Conservation (phyloP, 2,329 filamentous ascomycete genomes). For the Trichoderma sp. region DNA sequence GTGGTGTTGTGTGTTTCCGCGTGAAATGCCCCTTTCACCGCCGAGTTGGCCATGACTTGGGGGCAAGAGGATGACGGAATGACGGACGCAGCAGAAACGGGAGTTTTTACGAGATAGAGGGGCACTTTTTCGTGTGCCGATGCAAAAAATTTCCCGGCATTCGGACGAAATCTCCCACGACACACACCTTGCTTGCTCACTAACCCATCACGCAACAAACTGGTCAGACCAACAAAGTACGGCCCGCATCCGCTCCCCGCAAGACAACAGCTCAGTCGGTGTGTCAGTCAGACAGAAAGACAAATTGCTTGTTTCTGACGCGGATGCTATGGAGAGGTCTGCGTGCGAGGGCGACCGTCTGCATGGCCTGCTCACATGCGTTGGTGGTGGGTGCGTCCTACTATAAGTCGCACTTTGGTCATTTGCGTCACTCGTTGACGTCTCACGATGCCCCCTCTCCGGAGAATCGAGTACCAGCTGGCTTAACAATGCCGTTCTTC, state of each 20-base stretch:
- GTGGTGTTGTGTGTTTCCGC: not conserved
- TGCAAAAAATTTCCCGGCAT: conserved; percentile 19
- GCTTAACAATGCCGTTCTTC: not conserved
- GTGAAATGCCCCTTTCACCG: not conserved
- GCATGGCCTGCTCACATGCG: conserved; percentile 15
- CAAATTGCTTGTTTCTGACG: not conserved
- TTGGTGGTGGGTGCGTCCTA: not conserved
- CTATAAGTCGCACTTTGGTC: not conserved
- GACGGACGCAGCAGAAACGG: not conserved
- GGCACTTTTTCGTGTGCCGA: conserved; percentile 10
- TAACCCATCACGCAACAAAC: conserved; percentile 9
- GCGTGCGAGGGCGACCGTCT: not conserved
- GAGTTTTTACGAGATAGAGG: not conserved
- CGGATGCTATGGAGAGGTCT: not conserved
- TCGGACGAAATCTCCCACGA: conserved; percentile 17
- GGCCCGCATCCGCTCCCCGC: conserved; percentile 15
- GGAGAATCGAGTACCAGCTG: not conserved
- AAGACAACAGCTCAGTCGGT: not conserved
- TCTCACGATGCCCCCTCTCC: conserved; percentile 14
- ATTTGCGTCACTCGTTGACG: conserved; percentile 13
- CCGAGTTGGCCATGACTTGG: not conserved
- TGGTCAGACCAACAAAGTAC: conserved; percentile 7
- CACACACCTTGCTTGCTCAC: conserved; percentile 9
- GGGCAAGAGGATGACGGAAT: not conserved
- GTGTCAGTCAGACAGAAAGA: not conserved